Base-by-base conservation (phyloP, 108 stramenopile species). In the Cyclotella baltica region DNA sequence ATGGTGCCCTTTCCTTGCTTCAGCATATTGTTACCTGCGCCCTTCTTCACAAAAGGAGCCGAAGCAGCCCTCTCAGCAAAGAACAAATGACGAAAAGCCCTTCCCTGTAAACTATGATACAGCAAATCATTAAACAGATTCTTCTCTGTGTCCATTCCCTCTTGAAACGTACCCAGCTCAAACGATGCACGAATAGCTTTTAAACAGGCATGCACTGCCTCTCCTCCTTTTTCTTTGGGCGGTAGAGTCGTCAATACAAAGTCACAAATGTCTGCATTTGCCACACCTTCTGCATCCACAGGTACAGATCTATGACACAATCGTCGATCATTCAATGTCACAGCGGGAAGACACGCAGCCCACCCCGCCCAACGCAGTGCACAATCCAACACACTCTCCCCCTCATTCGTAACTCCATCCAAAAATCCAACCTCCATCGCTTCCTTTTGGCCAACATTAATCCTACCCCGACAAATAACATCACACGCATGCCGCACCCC, bases 21-120 rank as follows among this genome's bases (percentile, higher is more conserved):
- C 22, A 76, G 62, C 33, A 37, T 19, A 51, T n/a, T 72, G 48
- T 16, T 50, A 2, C 30, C n/a, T 48, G 29, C 77, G 52, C 18
- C 58, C 57, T 31, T 30, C 15, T 38, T 69, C 72, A 19, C 34
- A 75, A 27, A 75, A 75, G 30, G 73, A 23, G 75, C 71, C 61
- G 90, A 89, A 59, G 89, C 83, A 15, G 96, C 91, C 56, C 98
- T 91, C 67, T 97, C 95, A 4, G 97, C 97, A 67, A 99, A 97
- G 74, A 99, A 99, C 51, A 92, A 91, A 88, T 98, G 96, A 69
- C 97, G 87, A 43, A 87, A 86, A 8, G 93, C 97, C 34, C 85
- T 69, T 0, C 96, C 96, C 86, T 98, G 91, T 23, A 76, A 57
- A 23, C 82, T 82, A 36, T 81, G 65, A 33, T 93, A 59, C 28